Conservation (phyloP, 306 rosid species). For the Benincasa hispida region DNA sequence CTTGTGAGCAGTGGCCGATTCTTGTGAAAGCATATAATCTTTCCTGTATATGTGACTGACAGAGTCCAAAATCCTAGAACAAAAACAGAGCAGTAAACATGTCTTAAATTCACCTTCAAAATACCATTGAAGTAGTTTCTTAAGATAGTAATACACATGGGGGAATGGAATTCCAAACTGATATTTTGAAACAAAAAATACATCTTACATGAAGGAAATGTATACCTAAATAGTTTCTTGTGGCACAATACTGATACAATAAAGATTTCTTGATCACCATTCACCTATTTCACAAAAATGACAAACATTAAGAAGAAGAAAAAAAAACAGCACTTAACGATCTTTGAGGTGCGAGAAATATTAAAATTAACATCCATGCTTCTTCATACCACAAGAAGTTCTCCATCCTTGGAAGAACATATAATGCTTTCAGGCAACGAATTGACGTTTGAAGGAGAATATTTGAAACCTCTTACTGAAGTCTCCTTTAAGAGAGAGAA, state of each 20-base stretch:
- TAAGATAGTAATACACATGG: neutral
- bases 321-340: neutral
- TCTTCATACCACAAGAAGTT: conserved; percentile 53
- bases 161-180: neutral
- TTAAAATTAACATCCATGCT: neutral
- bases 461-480: conserved; percentile 54
- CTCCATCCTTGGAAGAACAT: conserved; percentile 64
- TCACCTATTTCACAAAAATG: conserved; percentile 35
- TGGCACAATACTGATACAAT: conserved; percentile 43
- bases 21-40: conserved; percentile 31
- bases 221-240: conserved; percentile 53
- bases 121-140: neutral
- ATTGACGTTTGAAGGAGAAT: conserved; percentile 40
- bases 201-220: neutral
- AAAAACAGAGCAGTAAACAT: neutral
- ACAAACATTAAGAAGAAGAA: neutral
- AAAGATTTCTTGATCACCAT: conserved; percentile 61
- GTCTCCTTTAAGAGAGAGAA: conserved; percentile 45
- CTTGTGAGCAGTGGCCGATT: conserved; percentile 26
- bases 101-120: neutral
- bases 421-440: conserved; percentile 35
- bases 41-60: conserved; percentile 37
- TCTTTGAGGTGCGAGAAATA: neutral
- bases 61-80: conserved; percentile 48
- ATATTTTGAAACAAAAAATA: neutral